Base-by-base conservation (phyloP, 2,329 filamentous ascomycete genomes). In the Hyphodiscus sp. region DNA sequence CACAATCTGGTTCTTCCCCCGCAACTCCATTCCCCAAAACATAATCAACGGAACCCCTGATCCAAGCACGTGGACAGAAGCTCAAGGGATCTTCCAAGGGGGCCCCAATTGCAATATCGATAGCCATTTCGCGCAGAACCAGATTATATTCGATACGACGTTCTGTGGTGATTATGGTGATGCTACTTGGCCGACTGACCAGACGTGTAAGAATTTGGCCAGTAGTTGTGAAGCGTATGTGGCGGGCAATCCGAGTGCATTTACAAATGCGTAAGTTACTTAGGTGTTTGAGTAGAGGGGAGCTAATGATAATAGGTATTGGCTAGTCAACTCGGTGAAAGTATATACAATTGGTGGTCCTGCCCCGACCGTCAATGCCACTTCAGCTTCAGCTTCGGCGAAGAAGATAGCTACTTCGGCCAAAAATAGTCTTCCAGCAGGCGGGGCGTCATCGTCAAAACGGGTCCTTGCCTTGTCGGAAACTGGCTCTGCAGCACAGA, bases 1-100 rank as follows among this genome's bases (percentile, higher is more conserved):
- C 67, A 81, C 76, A 50, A 75, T 94, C 58, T 95, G 84, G 82
- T 86, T 87, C 72, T 95, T 91, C 69, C 73, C 83, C 1, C 81
- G 86, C 18, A 70, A 69, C 30, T 65, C 69, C 8, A 79, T 91
- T 42, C 89, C 90, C 0, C 63, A 67, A 0, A 83, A 94, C 63
- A 83, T 91, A 47, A 67, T 70, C 7, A 68, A 69, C 18, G 54
- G 57, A 20, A 73, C 63, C 7, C 89, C 88, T 0, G 72, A 86
- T 45, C 87, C 89, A 0, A 67, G 69, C 1, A 68, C 62, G 8
- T 95, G 89, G 89, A 85, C 83, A 0, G 72, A 73, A 2, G 88
- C 90, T 0, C 70, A 81, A 8, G 87, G 86, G 0, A 70, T 79
- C 16, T 94, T 92, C 63, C 63, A 70, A 10, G 63, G 68, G 5